Percentiles rank a stretch among this genome's conserved stretches.
Conservation (phyloP, 108 stramenopile species). For the Fragilariopsis cylindrus region DNA sequence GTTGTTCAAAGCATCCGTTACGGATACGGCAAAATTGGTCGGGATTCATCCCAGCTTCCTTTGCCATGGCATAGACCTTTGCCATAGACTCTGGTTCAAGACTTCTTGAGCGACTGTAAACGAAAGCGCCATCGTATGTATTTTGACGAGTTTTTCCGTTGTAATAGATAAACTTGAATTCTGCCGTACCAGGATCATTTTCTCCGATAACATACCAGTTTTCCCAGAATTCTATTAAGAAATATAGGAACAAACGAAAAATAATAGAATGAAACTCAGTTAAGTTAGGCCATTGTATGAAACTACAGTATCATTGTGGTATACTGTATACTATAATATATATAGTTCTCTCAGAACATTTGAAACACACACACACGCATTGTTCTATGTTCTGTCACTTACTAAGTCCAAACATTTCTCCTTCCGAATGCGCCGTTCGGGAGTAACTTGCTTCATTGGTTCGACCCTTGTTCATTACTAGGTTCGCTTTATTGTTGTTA, state of each 20-base stretch:
- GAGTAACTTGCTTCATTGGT: slow-evolving; percentile 61
- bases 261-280: neutral
- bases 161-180: slow-evolving; percentile 96
- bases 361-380: neutral
- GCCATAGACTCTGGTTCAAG: slow-evolving; percentile 77
- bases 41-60: slow-evolving; percentile 89
- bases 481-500: slow-evolving; percentile 16
- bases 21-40: slow-evolving; percentile 91
- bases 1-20: slow-evolving; percentile 82
- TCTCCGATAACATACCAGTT: slow-evolving; percentile 95
- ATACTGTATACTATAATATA: neutral
- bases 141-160: slow-evolving; percentile 96
- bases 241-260: slow-evolving; percentile 11
- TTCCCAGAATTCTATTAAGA: slow-evolving; percentile 91
- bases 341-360: neutral
- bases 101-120: slow-evolving; percentile 85
- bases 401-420: slow-evolving; percentile 94
- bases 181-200: slow-evolving; percentile 74
- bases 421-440: slow-evolving; percentile 89
- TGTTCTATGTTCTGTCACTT: slow-evolving; percentile 32
- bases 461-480: slow-evolving; percentile 58
- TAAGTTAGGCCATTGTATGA: neutral
- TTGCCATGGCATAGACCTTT: slow-evolving; percentile 87
- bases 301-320: neutral
- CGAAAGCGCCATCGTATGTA: slow-evolving; percentile 96